Evolutionary conservation across 768 basidiomycete genomes (phyloP).

Genomic region (Pulveroboletus ravenelii): DNA sequence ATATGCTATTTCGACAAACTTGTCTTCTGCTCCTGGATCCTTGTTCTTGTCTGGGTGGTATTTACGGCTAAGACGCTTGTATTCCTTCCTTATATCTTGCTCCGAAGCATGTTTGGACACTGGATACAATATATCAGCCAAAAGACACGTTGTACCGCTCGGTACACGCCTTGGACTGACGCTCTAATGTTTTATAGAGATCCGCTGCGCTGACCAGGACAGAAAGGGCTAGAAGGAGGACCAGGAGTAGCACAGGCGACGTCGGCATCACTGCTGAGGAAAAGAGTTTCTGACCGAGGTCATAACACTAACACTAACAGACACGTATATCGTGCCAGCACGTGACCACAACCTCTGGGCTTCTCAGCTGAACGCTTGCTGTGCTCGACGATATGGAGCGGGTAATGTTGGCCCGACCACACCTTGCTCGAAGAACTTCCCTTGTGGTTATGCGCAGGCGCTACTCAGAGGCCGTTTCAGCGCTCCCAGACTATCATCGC

Average conservation of each 20-base stretch:
- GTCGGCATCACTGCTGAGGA: constrained; percentile 20
- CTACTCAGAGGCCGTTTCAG: constrained; percentile 16
- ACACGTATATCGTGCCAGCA: constrained; percentile 30
- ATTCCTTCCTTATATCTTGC: constrained; percentile 86
- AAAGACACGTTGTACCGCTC: constrained; percentile 12
- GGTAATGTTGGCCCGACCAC: constrained; percentile 17
- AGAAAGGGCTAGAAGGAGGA: constrained; percentile 32
- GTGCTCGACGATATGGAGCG: background rate
- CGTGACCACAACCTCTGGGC: constrained; percentile 16
- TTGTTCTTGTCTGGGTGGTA: constrained; percentile 97
- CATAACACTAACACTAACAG: background rate
- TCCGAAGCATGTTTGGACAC: constrained; percentile 78
- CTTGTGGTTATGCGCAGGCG: constrained; percentile 5
- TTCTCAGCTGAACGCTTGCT: background rate
- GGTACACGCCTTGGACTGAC: constrained; percentile 49
- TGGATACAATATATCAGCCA: constrained; percentile 25
- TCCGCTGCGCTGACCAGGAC: constrained; percentile 50
- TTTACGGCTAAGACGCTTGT: constrained; percentile 83
- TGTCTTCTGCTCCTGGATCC: constrained; percentile 72
- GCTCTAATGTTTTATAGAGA: constrained; percentile 77
- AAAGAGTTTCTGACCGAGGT: constrained; percentile 1
- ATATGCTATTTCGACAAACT: constrained; percentile 87
- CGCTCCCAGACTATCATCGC: constrained; percentile 23
- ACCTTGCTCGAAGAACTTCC: constrained; percentile 1
- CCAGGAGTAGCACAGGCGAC: constrained; percentile 21